Evolutionary conservation across 163 green algal species (phyloP).

Genomic region (Picocystis sp.): DNA sequence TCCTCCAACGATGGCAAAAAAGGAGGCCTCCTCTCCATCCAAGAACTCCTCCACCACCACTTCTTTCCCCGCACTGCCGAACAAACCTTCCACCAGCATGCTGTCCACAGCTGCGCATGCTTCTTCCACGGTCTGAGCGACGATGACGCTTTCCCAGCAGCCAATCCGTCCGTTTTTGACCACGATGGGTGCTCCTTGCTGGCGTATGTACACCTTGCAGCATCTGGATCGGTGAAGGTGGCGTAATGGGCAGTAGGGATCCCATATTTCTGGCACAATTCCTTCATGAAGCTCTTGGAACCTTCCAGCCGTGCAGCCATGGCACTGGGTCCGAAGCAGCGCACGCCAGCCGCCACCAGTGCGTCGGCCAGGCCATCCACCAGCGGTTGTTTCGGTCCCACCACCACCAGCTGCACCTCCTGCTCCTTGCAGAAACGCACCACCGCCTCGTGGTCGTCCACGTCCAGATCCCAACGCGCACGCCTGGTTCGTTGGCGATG

Average conservation of each 20-base stretch:
- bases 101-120: conserved; percentile 65
- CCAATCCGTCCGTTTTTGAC: conserved; percentile 92
- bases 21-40: conserved; percentile 83
- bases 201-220: conserved; percentile 56
- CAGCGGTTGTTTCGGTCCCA: conserved; percentile 80
- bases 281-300: conserved; percentile 94
- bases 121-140: conserved; percentile 57
- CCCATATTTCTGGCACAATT: conserved; percentile 69
- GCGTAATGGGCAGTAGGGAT: conserved; percentile 83
- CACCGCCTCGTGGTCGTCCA: conserved; percentile 28
- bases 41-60: conserved; percentile 96
- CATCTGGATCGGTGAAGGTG: conserved; percentile 53
- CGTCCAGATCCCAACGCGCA: conserved; percentile 27
- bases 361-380: conserved; percentile 79
- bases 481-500: conserved; percentile 43
- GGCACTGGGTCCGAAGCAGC: conserved; percentile 67
- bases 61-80: conserved; percentile 50
- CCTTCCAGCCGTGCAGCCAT: conserved; percentile 80
- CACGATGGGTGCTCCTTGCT: conserved; percentile 71
- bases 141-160: conserved; percentile 80
- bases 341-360: conserved; percentile 46
- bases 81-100: conserved; percentile 62
- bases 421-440: conserved; percentile 71
- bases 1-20: conserved; percentile 91
- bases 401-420: conserved; percentile 63